phyloP scores from a whole-genome alignment of 441 rosid species.

The Omphalea diandra region DNA sequence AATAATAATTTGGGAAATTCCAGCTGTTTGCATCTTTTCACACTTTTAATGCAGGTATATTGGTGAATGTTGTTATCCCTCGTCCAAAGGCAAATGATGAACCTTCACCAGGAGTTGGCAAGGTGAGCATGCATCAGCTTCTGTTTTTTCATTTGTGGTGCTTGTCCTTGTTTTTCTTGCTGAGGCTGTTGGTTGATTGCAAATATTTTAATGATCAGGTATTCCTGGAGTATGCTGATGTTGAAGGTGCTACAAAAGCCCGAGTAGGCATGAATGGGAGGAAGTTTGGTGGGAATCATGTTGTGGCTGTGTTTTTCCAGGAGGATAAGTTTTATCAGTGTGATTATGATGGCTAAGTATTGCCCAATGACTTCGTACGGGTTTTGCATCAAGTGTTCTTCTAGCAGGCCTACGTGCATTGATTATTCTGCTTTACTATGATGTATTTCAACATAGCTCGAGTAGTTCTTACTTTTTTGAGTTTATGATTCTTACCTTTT shows the following conservation, averaged over 20 bases:
- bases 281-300: slow-evolving; percentile 76
- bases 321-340: slow-evolving; percentile 68
- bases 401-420: too few relatives aligned
- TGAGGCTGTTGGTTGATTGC: background rate
- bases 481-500: too few relatives aligned
- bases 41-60: slow-evolving; percentile 57
- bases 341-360: slow-evolving; percentile 52
- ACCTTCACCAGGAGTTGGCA: slow-evolving; percentile 64
- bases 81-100: slow-evolving; percentile 62
- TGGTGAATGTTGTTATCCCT: slow-evolving; percentile 71
- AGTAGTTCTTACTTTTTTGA: too few relatives aligned
- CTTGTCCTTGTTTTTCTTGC: background rate
- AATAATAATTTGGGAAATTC: slow-evolving; percentile 25
- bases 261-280: slow-evolving; percentile 74
- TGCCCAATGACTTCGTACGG: too few relatives aligned
- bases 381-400: too few relatives aligned
- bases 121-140: slow-evolving; percentile 39
- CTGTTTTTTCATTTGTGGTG: background rate
- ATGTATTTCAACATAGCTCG: too few relatives aligned
- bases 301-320: slow-evolving; percentile 63
- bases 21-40: slow-evolving; percentile 37
- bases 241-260: slow-evolving; percentile 63
- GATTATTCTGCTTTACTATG: too few relatives aligned
- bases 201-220: slow-evolving; percentile 39
- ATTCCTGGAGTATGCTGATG: slow-evolving; percentile 67